Conservation (phyloP, 306 rosid species). For the Phaseolus lunatus region DNA sequence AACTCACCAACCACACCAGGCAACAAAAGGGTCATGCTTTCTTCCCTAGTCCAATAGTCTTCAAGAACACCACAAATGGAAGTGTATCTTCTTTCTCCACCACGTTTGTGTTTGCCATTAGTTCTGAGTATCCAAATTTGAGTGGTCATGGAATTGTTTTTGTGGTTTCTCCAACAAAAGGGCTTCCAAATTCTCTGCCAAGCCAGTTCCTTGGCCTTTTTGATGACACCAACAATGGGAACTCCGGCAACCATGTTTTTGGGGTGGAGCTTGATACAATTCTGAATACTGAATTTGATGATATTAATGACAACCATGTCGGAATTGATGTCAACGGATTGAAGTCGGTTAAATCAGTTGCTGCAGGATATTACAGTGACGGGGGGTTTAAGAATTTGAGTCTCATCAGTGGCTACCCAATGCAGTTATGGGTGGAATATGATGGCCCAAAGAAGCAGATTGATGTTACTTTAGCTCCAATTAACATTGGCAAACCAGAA, state of each 20-base stretch:
- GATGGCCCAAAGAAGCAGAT: slow-evolving; percentile 51
- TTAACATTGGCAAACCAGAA: slow-evolving; percentile 51
- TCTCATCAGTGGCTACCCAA: slow-evolving; percentile 56
- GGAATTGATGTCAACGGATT: slow-evolving; percentile 70
- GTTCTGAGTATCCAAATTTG: slow-evolving; percentile 44
- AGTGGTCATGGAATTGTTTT: slow-evolving; percentile 73
- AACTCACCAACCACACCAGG: slow-evolving; percentile 59
- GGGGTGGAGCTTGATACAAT: slow-evolving; percentile 75
- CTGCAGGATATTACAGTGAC: slow-evolving; percentile 52
- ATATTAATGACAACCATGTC: slow-evolving; percentile 72
- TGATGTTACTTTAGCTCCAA: slow-evolving; percentile 66
- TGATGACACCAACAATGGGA: slow-evolving; percentile 54
- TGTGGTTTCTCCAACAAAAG: slow-evolving; percentile 59
- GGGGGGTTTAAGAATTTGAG: slow-evolving; percentile 48
- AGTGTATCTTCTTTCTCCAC: slow-evolving; percentile 63
- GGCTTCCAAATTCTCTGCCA: slow-evolving; percentile 50
- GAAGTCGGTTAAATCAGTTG: slow-evolving; percentile 32
- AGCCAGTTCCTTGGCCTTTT: slow-evolving; percentile 68
- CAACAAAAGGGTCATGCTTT: slow-evolving; percentile 67
- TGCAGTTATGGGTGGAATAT: slow-evolving; percentile 77
- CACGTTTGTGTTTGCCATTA: slow-evolving; percentile 66
- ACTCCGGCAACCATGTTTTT: slow-evolving; percentile 48
- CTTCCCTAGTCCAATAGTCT: slow-evolving; percentile 53
- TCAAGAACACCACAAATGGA: slow-evolving; percentile 52
- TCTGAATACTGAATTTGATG: slow-evolving; percentile 50